phyloP scores from a whole-genome alignment of 495 filamentous ascomycete species.

The Penicillium lagena region DNA sequence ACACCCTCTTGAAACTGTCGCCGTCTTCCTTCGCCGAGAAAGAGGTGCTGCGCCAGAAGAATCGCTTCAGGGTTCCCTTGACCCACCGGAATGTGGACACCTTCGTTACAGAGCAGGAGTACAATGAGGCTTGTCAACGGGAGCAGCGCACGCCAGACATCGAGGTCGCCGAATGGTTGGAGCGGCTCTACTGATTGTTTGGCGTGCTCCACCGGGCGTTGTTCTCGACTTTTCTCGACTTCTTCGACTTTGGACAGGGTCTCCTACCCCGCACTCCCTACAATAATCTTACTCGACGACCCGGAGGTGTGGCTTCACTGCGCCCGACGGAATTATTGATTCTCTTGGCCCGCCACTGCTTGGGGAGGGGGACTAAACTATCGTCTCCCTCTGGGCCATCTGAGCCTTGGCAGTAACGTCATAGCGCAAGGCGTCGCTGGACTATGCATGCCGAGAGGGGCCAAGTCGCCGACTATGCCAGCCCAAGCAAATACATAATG shows the following conservation, averaged over 20 bases:
- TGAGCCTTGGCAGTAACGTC: slow-evolving; percentile 23
- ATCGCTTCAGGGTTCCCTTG: slow-evolving; percentile 34
- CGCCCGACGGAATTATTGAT: neutral
- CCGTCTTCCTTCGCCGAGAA: slow-evolving; percentile 33
- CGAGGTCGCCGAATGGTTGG: slow-evolving; percentile 65
- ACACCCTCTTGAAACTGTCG: slow-evolving; percentile 30
- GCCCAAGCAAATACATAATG: neutral
- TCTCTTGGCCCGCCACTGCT: neutral
- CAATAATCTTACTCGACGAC: neutral
- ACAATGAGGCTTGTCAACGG: slow-evolving; percentile 51
- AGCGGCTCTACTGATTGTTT: slow-evolving; percentile 44
- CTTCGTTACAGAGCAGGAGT: slow-evolving; percentile 34
- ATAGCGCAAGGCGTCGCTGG: slow-evolving; percentile 5
- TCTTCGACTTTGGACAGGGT: too few relatives aligned
- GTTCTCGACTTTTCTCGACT: neutral
- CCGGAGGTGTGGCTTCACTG: neutral
- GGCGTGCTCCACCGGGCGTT: neutral
- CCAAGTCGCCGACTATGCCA: neutral
- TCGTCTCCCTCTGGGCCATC: slow-evolving; percentile 1
- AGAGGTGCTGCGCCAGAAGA: slow-evolving; percentile 35
- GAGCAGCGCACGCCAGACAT: slow-evolving; percentile 51
- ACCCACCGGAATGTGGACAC: slow-evolving; percentile 40
- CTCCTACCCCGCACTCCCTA: too few relatives aligned
- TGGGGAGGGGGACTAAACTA: neutral
- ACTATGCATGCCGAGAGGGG: slow-evolving; percentile 9